phyloP scores from a whole-genome alignment of 306 rosid genomes.

The Fagus crenata region DNA sequence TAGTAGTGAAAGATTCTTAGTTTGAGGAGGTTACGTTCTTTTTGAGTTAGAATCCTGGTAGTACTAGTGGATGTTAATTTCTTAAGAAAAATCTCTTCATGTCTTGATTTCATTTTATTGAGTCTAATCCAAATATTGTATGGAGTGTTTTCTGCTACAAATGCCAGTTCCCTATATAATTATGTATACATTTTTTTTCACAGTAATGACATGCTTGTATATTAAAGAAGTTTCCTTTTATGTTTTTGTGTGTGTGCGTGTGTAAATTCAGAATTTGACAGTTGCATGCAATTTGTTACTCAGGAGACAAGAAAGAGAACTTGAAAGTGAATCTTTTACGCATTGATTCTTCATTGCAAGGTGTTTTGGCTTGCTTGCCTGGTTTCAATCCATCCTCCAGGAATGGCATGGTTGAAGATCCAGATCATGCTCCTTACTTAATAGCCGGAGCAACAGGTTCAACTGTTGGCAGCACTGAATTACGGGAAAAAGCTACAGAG shows the following conservation, averaged over 20 bases:
- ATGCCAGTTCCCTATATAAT: neutral
- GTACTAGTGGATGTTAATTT: slow-evolving; percentile 15
- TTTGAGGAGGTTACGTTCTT: slow-evolving; percentile 17
- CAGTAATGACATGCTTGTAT: neutral
- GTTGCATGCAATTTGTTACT: slow-evolving; percentile 32
- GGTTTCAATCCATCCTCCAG: slow-evolving; percentile 72
- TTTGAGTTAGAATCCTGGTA: slow-evolving; percentile 20
- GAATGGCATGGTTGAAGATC: slow-evolving; percentile 65
- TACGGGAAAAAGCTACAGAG: slow-evolving; percentile 89
- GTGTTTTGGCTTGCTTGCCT: slow-evolving; percentile 95
- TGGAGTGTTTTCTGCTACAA: neutral
- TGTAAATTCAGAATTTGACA: slow-evolving; percentile 6
- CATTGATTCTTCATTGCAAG: slow-evolving; percentile 90
- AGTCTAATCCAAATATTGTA: neutral
- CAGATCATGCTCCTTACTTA: slow-evolving; percentile 51
- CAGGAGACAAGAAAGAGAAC: slow-evolving; percentile 96
- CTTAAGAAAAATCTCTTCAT: neutral
- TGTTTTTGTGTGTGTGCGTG: neutral
- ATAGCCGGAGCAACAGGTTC: slow-evolving; percentile 97
- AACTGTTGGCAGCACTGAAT: slow-evolving; percentile 70
- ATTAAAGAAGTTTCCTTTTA: neutral
- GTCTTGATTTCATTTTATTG: neutral
- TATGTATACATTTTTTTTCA: neutral
- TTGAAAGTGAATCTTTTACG: slow-evolving; percentile 96
- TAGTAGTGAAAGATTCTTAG: slow-evolving; percentile 10